phyloP scores from a whole-genome alignment of 768 basidiomycete species.

The Trametes gibbosa region DNA sequence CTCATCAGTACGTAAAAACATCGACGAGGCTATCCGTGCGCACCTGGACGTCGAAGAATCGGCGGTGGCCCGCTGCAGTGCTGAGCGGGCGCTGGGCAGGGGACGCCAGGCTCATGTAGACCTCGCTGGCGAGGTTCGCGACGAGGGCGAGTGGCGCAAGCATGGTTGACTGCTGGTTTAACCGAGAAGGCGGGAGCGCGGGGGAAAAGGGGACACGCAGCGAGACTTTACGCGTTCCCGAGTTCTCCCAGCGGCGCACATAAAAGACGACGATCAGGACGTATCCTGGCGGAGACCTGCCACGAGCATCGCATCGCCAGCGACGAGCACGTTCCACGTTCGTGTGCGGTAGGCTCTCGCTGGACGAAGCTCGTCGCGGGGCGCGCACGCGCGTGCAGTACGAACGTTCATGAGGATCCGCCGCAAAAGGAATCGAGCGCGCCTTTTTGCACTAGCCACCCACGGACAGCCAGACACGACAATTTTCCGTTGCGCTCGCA shows the following conservation, averaged over 20 bases:
- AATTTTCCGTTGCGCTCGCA: neutral
- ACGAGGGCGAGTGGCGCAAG: conserved; percentile 15
- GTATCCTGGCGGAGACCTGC: neutral
- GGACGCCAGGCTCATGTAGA: conserved; percentile 20
- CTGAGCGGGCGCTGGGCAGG: conserved; percentile 30
- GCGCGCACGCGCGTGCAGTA: neutral
- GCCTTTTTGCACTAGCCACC: conserved; percentile 1
- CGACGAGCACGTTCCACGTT: conserved; percentile 15
- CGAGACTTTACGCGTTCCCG: neutral
- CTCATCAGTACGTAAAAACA: conserved; percentile 12
- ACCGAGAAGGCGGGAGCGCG: neutral
- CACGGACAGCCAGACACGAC: neutral
- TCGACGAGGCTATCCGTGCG: conserved; percentile 8
- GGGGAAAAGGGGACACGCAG: neutral
- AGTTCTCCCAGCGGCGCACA: neutral
- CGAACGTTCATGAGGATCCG: conserved; percentile 22
- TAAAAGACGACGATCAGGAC: neutral
- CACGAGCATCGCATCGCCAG: neutral
- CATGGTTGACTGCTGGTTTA: conserved; percentile 5
- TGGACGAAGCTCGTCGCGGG: neutral
- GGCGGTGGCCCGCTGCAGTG: conserved; percentile 14
- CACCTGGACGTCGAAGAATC: conserved; percentile 54
- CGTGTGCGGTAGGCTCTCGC: neutral
- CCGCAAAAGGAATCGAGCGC: conserved; percentile 8
- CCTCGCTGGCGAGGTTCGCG: conserved; percentile 20